A percentile compares a stretch with the other conserved stretches of the same genome.
phyloP scores from a whole-genome alignment of 345 rosid genomes.

The Salix viminalis region DNA sequence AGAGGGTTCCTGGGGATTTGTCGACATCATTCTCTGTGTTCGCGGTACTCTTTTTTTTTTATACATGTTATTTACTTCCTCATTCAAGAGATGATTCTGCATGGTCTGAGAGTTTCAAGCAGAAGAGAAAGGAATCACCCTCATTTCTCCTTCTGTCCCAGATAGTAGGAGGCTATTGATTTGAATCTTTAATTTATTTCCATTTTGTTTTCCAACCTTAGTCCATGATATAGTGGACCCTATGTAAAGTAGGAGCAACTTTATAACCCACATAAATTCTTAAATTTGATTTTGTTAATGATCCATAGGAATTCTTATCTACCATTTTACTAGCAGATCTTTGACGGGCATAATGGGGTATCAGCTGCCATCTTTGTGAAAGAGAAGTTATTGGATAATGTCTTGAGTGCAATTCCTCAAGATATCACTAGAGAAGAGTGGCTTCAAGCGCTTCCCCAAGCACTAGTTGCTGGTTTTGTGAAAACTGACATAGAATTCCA shows the following conservation, averaged over 20 bases:
- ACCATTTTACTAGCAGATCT: slow-evolving; percentile 46
- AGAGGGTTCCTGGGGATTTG: slow-evolving; percentile 70
- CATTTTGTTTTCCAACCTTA: not conserved
- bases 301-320: not conserved
- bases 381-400: slow-evolving; percentile 72
- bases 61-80: not conserved
- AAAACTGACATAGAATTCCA: slow-evolving; percentile 99
- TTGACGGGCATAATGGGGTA: slow-evolving; percentile 97
- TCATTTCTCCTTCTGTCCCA: not conserved
- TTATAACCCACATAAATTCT: slow-evolving; percentile 3
- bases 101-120: not conserved
- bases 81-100: not conserved
- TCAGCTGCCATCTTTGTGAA: slow-evolving; percentile 96
- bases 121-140: not conserved
- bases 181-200: not conserved
- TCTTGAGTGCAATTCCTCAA: slow-evolving; percentile 88
- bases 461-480: slow-evolving; percentile 96
- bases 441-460: slow-evolving; percentile 99
- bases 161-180: not conserved
- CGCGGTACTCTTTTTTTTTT: slow-evolving; percentile 51
- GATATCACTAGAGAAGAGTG: slow-evolving; percentile 74
- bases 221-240: not conserved
- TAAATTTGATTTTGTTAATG: slow-evolving; percentile 9
- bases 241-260: not conserved
- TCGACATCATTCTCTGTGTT: slow-evolving; percentile 89